Base-by-base conservation (phyloP, 2,329 filamentous ascomycete genomes). In the Aureobasidium mangrovei region DNA sequence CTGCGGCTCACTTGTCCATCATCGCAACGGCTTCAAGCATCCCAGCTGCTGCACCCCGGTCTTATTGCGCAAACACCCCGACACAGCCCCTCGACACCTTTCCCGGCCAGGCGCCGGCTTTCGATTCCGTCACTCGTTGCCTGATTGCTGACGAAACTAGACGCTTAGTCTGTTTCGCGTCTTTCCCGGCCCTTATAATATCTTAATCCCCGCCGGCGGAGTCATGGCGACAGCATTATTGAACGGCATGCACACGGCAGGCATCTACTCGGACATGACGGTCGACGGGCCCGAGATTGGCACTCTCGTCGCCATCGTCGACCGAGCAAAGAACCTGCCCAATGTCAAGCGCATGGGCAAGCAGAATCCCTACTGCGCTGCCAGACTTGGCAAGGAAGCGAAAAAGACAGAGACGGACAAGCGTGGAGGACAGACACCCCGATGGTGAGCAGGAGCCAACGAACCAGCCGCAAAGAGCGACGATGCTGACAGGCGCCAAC, bases 301-400 rank as follows among this genome's bases (percentile, higher is more conserved):
- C 61, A 97, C 91, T 1, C 77, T 98, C 62, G 89, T 98, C 44
- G 80, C 90, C 55, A 85, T 98, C 64, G 82, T 97, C 65, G 93
- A 98, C 73, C 82, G 91, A 62, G 93, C 91, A 51, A 97, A 95
- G 80, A 98, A 98, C 69, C 74, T 98, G 62, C 93, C 93, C 48
- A 98, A 98, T 72, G 77, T 90, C 62, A 95, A 95, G 76, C 93
- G 90, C 4, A 96, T 98, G 77, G 93, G 93, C 54, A 98, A 98
- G 73, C 93, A 98, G 74, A 91, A 97, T 68, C 91, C 93, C 0
- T 98, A 97, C 71, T 96, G 91, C 71, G 93, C 93, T 36, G 91
- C 90, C 32, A 80, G 93, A 53, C 74, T 98, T 43, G 93, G 91
- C 33, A 98, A 98, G 70, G 91, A 97, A 72, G 93, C 93, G 45